phyloP scores from a whole-genome alignment of 23 red algal genomes.

The Pyropia yezoensis region DNA sequence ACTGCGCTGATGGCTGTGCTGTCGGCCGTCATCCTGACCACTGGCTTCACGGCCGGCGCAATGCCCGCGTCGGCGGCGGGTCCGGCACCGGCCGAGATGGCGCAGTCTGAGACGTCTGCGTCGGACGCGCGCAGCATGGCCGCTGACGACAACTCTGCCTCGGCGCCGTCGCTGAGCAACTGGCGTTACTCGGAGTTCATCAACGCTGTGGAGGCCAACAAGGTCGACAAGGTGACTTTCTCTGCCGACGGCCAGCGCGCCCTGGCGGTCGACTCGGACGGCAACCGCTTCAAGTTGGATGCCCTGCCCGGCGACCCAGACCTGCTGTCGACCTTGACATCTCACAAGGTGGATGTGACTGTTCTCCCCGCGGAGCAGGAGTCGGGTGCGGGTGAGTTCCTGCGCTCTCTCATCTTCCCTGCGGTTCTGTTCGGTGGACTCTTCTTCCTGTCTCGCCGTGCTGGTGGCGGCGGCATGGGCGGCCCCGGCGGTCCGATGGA shows the following conservation, averaged over 20 bases:
- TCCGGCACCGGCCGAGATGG: no score
- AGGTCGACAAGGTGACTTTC: constrained; percentile 97
- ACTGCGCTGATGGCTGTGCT: no score
- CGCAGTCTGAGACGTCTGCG: no score
- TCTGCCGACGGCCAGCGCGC: constrained; percentile 78
- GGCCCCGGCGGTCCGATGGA: constrained; percentile 91
- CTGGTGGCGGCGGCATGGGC: constrained; percentile 37
- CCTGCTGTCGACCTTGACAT: constrained; percentile 67
- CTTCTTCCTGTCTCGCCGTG: constrained; percentile 81
- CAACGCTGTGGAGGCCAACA: constrained; percentile 59
- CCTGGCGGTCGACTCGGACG: constrained; percentile 90
- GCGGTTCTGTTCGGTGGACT: constrained; percentile 90
- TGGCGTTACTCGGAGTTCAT: constrained; percentile 97
- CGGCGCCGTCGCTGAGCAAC: constrained; percentile 3
- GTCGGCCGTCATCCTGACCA: no score
- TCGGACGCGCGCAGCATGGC: no score
- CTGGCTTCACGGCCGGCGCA: no score
- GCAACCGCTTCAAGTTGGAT: constrained; percentile 87
- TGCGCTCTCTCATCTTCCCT: constrained; percentile 90
- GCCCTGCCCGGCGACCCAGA: constrained; percentile 93
- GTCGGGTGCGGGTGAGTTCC: constrained; percentile 64
- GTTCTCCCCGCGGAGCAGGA: constrained; percentile 89
- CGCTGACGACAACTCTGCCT: no score
- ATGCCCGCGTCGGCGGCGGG: no score
- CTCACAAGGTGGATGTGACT: constrained; percentile 95